Conservation (phyloP, 345 rosid species). For the Hibiscus tridactylites region DNA sequence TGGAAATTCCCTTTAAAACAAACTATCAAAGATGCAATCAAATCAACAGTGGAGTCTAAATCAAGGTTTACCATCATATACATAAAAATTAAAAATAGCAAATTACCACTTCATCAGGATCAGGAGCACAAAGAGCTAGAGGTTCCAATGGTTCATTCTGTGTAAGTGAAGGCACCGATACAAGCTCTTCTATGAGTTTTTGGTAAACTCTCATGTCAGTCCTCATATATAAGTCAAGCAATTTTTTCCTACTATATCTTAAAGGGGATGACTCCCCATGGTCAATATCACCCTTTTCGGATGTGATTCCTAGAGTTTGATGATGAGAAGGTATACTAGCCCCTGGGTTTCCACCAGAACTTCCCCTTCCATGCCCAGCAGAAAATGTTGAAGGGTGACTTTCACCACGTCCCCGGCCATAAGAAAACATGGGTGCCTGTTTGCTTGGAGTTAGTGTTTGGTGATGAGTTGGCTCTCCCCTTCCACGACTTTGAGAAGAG, state of each 20-base stretch:
- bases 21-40: conserved; percentile 10
- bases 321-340: conserved; percentile 31
- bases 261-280: conserved; percentile 38
- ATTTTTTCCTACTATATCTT: conserved; percentile 1
- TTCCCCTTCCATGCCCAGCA: conserved; percentile 4
- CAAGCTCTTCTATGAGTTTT: conserved; percentile 35
- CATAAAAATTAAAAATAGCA: neutral
- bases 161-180: conserved; percentile 64
- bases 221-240: conserved; percentile 25
- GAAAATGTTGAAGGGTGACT: conserved; percentile 18
- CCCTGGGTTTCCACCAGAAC: conserved; percentile 42
- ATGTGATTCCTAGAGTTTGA: conserved; percentile 33
- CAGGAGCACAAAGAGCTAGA: conserved; percentile 64
- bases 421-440: neutral
- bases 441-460: neutral
- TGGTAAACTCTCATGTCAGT: conserved; percentile 28
- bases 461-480: neutral
- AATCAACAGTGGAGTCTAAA: conserved; percentile 12
- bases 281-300: conserved; percentile 53
- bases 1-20: conserved; percentile 44
- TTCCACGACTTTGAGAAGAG: neutral
- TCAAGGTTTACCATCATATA: conserved; percentile 10
- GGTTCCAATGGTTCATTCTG: conserved; percentile 68
- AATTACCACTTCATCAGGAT: conserved; percentile 72
- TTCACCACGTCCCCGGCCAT: conserved; percentile 42